Percentiles rank a stretch among this genome's conserved stretches.
phyloP scores from a whole-genome alignment of 257 asterid genomes.

The Nicotiana undulata region DNA sequence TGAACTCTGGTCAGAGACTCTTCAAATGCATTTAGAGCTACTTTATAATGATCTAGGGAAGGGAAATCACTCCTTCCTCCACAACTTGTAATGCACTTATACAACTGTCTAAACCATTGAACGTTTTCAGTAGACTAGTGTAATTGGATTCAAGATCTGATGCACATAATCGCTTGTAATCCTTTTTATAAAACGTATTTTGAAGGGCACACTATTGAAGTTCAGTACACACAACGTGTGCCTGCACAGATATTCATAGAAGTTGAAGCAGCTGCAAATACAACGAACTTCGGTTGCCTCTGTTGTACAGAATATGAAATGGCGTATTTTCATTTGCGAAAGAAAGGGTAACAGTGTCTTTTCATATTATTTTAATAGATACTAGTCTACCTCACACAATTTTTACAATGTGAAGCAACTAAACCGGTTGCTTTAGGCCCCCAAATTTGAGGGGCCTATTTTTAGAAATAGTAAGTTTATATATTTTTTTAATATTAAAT shows the following conservation, averaged over 20 bases:
- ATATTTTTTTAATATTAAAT: too few species aligned
- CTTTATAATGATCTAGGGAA: slow-evolving; percentile 70
- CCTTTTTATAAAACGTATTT: slow-evolving; percentile 59
- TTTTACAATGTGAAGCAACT: too few species aligned
- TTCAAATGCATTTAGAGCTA: slow-evolving; percentile 45
- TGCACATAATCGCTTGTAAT: slow-evolving; percentile 43
- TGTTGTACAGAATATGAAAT: slow-evolving; percentile 30
- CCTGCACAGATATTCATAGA: slow-evolving; percentile 69
- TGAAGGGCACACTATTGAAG: slow-evolving; percentile 57
- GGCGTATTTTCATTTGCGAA: too few species aligned
- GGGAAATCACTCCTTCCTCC: slow-evolving; percentile 73
- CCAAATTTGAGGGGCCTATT: too few species aligned
- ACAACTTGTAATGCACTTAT: slow-evolving; percentile 68
- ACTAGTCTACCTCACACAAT: too few species aligned
- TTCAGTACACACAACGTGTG: slow-evolving; percentile 70
- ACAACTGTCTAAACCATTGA: slow-evolving; percentile 45
- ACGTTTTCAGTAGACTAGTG: slow-evolving; percentile 21
- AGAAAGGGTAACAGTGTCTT: too few species aligned
- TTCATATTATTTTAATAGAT: too few species aligned
- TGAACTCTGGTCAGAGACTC: slow-evolving; percentile 64
- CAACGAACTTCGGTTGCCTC: slow-evolving; percentile 61
- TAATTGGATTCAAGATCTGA: slow-evolving; percentile 21
- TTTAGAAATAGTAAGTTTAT: too few species aligned
- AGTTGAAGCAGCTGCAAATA: slow-evolving; percentile 77
- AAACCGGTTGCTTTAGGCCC: too few species aligned